A percentile compares a stretch with the other conserved stretches of the same genome.
Evolutionary conservation across 768 basidiomycete species (phyloP).

Genomic region (Boletus patriciae): DNA sequence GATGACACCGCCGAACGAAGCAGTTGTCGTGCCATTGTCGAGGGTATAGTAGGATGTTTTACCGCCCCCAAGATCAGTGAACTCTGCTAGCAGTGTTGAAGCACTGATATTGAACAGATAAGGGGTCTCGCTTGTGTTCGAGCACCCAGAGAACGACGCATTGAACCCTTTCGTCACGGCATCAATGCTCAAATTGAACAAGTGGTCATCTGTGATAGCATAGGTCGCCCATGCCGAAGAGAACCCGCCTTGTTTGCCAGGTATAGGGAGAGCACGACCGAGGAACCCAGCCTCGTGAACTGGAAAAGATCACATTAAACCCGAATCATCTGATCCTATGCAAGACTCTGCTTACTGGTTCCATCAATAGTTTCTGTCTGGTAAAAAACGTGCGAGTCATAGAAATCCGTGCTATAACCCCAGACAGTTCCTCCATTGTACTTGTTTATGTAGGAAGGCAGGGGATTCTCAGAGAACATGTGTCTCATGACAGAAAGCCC

Average conservation of each 20-base stretch:
- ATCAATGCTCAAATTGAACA: conserved; percentile 4
- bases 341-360: conserved; percentile 1
- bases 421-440: conserved; percentile 8
- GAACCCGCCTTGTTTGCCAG: neutral
- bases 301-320: neutral
- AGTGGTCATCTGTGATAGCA: conserved; percentile 12
- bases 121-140: neutral
- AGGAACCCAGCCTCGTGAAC: conserved; percentile 17
- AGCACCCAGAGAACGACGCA: conserved; percentile 11
- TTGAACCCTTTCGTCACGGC: neutral
- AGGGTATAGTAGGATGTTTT: conserved; percentile 7
- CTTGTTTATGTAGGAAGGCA: conserved; percentile 4
- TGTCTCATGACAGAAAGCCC: conserved; percentile 13
- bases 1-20: neutral
- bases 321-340: too few species aligned
- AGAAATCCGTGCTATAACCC: conserved; percentile 13
- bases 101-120: conserved; percentile 11
- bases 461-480: conserved; percentile 8
- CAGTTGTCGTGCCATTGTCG: conserved; percentile 9
- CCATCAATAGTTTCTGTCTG: conserved; percentile 10
- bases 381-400: conserved; percentile 16
- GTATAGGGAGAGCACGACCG: conserved; percentile 9
- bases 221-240: conserved; percentile 14
- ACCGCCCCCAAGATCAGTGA: conserved; percentile 15
- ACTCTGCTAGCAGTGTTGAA: neutral